A percentile compares a stretch with the other conserved stretches of the same genome.
These are phyloP conservation scores for Spongiforma sp. DNA, from an alignment of 1,284 basidiomycete genomes.

Conservation along the genomic window DNA sequence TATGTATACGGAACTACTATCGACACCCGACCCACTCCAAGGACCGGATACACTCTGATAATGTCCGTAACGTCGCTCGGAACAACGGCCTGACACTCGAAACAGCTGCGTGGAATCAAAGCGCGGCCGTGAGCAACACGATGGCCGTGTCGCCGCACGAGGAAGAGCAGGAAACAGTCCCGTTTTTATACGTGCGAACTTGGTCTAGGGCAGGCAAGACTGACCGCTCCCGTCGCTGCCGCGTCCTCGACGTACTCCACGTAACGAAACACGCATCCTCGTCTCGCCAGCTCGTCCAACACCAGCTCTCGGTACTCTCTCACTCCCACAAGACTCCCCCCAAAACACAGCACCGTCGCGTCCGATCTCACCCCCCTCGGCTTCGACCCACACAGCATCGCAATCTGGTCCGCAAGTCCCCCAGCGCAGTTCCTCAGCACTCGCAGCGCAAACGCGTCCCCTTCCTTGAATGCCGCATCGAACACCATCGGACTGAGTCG, in stretches of 20 bases:
- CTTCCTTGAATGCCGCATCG: slow-evolving; percentile 66
- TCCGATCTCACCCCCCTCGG: slow-evolving; percentile 54
- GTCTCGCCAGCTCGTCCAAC: slow-evolving; percentile 56
- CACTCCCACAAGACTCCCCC: slow-evolving; percentile 72
- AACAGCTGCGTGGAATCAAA: slow-evolving; percentile 69
- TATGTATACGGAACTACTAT: no score
- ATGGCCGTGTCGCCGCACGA: slow-evolving; percentile 84
- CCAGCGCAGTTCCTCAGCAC: slow-evolving; percentile 59
- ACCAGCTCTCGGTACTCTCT: slow-evolving; percentile 64
- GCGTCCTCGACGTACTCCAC: slow-evolving; percentile 72
- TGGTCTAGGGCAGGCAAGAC: slow-evolving; percentile 44
- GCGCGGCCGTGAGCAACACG: slow-evolving; percentile 84
- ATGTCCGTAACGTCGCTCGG: no score
- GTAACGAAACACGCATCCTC: slow-evolving; percentile 65
- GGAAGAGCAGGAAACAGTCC: slow-evolving; percentile 32
- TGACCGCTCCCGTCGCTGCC: slow-evolving; percentile 64
- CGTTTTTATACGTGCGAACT: slow-evolving; percentile 19
- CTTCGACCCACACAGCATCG: slow-evolving; percentile 48
- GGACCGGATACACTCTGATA: no score
- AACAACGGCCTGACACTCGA: slow-evolving; percentile 87
- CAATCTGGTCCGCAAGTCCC: slow-evolving; percentile 65
- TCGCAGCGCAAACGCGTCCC: slow-evolving; percentile 61
- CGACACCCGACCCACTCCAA: no score
- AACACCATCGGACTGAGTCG: slow-evolving; percentile 76
- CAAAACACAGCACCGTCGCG: slow-evolving; percentile 69